Evolutionary conservation across 2,329 filamentous ascomycete genomes (phyloP), one percentile per base, ranked within the genome.

Genomic region (Penicillium hordei): DNA sequence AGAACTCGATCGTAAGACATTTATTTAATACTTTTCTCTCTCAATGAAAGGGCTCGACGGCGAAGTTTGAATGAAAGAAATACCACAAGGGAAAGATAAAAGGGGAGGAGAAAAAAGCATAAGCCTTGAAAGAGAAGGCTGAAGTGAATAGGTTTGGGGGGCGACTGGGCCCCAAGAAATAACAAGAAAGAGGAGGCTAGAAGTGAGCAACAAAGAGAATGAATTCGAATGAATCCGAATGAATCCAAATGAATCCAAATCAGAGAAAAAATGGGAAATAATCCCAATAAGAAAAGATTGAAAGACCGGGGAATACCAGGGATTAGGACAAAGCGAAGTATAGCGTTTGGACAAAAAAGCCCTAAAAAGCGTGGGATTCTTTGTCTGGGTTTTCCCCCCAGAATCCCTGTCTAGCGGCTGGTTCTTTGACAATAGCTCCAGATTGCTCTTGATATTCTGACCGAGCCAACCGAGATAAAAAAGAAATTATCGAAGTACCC

Each of bases 1-100:
- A 80, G 75, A 55, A 79, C 75, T 74, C 78, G 76, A 68, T 80
- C 76, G 71, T 75, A 79, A 75, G 77, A 79, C 76, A 79, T 79
- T 71, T 70, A 71, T 67, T 52, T 65, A 68, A 61, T 52, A 56
- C 25, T 45, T 43, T 57, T 45, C 13, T 58, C 29, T 44, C 39
- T 39, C n/a, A 50, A 58, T 58, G 36, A 58, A 63, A 52, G 46
- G 50, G 48, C 23, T 55, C 42, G 51, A 58, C 48, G 53, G 40
- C 48, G 45, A 61, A 58, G 25, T 45, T 39, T 31, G 52, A 33
- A 34, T 60, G 52, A 52, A 56, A 48, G 49, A 36, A 44, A 29
- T 15, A 45, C 15, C 29, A 46, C 50, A 46, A 52, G 50, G 31
- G 50, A 19, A 48, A 55, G 52, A 29, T 39, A 58, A 57, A 46